Conservation (phyloP, 1,284 basidiomycete genomes). For the Rhodotorula sp. region DNA sequence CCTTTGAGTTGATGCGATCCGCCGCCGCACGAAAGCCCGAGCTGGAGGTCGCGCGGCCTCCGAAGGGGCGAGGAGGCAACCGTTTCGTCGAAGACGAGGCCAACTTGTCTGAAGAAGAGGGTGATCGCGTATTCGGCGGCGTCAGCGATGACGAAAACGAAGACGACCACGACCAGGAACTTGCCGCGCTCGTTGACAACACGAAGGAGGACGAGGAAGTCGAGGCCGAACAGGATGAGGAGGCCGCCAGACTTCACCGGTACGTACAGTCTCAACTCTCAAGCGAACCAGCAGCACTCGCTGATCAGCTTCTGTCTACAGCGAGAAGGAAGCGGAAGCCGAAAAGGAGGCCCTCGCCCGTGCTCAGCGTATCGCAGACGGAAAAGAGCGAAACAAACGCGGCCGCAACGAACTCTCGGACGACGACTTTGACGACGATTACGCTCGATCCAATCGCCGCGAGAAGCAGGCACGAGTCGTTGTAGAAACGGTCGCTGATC, state of each 20-base stretch:
- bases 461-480: constrained; percentile 23
- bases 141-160: constrained; percentile 39
- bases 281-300: not conserved
- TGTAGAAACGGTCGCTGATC: constrained; percentile 13
- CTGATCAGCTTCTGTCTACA: not conserved
- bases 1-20: constrained; percentile 19
- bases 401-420: constrained; percentile 25
- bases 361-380: constrained; percentile 31
- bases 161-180: constrained; percentile 33
- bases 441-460: not conserved
- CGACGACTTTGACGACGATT: constrained; percentile 41
- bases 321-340: constrained; percentile 26
- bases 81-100: constrained; percentile 33
- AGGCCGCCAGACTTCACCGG: constrained; percentile 17
- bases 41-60: not conserved
- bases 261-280: not conserved
- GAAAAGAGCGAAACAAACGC: constrained; percentile 34
- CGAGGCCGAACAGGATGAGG: constrained; percentile 24
- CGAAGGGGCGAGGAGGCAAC: constrained; percentile 8
- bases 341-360: constrained; percentile 19
- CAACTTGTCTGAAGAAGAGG: constrained; percentile 34
- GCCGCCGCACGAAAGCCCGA: not conserved
- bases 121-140: constrained; percentile 11
- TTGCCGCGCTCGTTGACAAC: constrained; percentile 37
- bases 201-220: constrained; percentile 28